Conservation (phyloP, 805 yeast species). For the Starmerella riodocensis region DNA sequence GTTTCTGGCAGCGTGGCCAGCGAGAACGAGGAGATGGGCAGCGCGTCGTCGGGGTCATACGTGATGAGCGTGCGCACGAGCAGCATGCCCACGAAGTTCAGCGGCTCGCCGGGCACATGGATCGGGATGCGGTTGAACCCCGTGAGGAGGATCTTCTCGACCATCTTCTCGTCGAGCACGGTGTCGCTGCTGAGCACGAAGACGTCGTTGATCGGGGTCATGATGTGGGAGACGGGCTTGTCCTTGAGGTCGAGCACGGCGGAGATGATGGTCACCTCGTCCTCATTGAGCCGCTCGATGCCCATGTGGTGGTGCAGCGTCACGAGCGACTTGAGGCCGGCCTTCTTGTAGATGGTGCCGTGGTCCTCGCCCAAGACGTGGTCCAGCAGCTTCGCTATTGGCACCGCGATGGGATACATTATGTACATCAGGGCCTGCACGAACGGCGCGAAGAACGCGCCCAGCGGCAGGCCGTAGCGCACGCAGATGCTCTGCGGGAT, state of each 20-base stretch:
- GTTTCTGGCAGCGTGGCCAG: slow-evolving; percentile 95
- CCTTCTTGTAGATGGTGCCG: slow-evolving; percentile 84
- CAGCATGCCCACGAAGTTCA: slow-evolving; percentile 88
- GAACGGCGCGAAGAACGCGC: slow-evolving; percentile 81
- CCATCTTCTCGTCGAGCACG: slow-evolving; percentile 66
- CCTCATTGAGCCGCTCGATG: slow-evolving; percentile 80
- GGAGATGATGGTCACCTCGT: slow-evolving; percentile 88
- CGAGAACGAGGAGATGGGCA: slow-evolving; percentile 87
- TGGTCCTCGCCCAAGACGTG: slow-evolving; percentile 84
- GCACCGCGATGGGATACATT: slow-evolving; percentile 87
- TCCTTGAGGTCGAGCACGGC: slow-evolving; percentile 91
- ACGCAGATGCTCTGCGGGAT: slow-evolving; percentile 92
- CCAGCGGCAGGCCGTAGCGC: slow-evolving; percentile 80
- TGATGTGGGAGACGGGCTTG: slow-evolving; percentile 69
- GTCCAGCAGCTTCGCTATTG: slow-evolving; percentile 72
- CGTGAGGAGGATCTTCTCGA: slow-evolving; percentile 80
- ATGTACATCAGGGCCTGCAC: slow-evolving; percentile 72
- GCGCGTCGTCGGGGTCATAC: slow-evolving; percentile 91
- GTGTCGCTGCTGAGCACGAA: slow-evolving; percentile 78
- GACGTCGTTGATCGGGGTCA: slow-evolving; percentile 89
- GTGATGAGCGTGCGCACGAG: slow-evolving; percentile 83
- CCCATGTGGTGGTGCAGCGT: slow-evolving; percentile 91
- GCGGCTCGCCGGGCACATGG: slow-evolving; percentile 76
- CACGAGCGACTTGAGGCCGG: slow-evolving; percentile 85
- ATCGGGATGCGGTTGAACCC: slow-evolving; percentile 94